Base-by-base conservation (phyloP, 2,329 filamentous ascomycete species). In the Xylaria sp. region DNA sequence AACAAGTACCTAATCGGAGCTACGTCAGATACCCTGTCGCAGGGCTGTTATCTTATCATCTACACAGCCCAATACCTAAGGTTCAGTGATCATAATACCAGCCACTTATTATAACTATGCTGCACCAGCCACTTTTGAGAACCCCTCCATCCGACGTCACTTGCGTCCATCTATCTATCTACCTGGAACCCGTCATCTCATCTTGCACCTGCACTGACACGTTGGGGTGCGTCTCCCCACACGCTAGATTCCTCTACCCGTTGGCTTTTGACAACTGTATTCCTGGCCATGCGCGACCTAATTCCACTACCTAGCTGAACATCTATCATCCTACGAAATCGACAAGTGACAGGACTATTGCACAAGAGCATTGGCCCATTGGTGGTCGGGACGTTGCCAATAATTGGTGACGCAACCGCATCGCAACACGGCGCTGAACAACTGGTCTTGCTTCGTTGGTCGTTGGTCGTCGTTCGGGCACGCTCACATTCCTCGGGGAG, bases 201-300 rank as follows among this genome's bases (percentile, higher is more conserved):
- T 66, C 65, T 51, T 59, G 59, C 58, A 36, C 44, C 53, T 62
- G 58, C 66, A 59, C 53, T 63, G 63, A 66, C 63, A 69, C 61
- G 66, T 68, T 46, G 40, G 36, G 66, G 46, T 65, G 56, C 61
- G 58, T 65, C 36, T 40, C 38, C 60, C 33, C 65, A 60, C 60
- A 49, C 1, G 17, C 6, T 28, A 28, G 31, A 51, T 46, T 31
- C 40, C 51, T 60, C 56, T 51, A 26, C 61, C 51, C 57, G 57
- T 49, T 44, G 63, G 48, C 56, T 65, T 59, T 42, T 60, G 65
- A 67, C 65, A 67, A 26, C 65, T 67, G 65, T 67, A 63, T 56
- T 23, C 31, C 38, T 23, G 26, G 46, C 51, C 9, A 67, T 61
- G 60, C 65, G 56, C 66, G 42, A 53, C 66, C 61, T 48, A 59